These are phyloP conservation scores for Solanum gandarillasii DNA, from an alignment of 257 asterid genomes.

Conservation along the genomic window DNA sequence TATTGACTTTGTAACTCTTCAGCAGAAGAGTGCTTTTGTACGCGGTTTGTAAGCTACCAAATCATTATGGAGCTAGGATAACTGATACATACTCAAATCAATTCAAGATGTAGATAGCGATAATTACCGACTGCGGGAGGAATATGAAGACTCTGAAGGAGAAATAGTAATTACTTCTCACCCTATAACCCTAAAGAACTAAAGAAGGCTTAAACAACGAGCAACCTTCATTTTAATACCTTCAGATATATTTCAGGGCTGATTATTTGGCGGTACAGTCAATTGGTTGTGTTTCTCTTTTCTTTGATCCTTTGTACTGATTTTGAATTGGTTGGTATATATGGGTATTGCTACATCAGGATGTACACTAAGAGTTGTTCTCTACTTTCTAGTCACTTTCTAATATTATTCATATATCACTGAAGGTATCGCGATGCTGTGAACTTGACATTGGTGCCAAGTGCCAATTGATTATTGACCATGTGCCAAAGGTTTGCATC, in stretches of 20 bases:
- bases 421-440: slow-evolving; percentile 46
- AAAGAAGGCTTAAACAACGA: not conserved
- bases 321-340: not conserved
- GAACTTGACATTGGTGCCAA: slow-evolving; percentile 43
- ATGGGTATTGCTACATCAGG: not conserved
- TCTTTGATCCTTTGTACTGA: not conserved
- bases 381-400: not conserved
- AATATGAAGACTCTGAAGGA: not conserved
- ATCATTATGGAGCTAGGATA: not conserved
- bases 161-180: not conserved
- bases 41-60: not conserved
- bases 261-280: not conserved
- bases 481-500: slow-evolving; percentile 49
- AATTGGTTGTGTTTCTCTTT: not conserved
- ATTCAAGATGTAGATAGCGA: not conserved
- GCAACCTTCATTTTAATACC: not conserved
- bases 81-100: not conserved
- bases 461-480: slow-evolving; percentile 49
- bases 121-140: not conserved
- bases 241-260: not conserved
- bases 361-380: not conserved
- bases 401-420: not conserved
- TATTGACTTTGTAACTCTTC: not conserved
- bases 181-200: not conserved
- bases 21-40: not conserved